phyloP scores from a whole-genome alignment of 768 basidiomycete genomes.

The Chalciporus pseudorubinellus region DNA sequence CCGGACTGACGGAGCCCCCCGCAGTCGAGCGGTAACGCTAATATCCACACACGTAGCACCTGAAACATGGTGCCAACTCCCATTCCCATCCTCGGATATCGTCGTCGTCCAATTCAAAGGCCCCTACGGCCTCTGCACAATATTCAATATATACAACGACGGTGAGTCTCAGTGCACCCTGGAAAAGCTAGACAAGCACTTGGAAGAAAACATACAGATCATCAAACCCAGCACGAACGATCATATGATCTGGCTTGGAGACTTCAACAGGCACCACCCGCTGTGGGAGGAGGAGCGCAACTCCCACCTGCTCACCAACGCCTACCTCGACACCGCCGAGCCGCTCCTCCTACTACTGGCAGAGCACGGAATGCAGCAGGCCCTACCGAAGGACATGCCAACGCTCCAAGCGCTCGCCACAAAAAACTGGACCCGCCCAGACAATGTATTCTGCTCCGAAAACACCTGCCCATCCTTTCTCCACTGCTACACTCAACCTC shows the following conservation, averaged over 20 bases:
- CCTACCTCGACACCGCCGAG: slow-evolving; percentile 1
- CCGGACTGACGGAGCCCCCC: not conserved
- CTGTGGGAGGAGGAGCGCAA: slow-evolving; percentile 28
- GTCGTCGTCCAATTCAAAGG: slow-evolving; percentile 15
- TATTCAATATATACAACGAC: slow-evolving; percentile 22
- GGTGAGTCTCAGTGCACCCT: not conserved
- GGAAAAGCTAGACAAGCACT: not conserved
- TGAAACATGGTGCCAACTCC: slow-evolving; percentile 2
- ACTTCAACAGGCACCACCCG: slow-evolving; percentile 35
- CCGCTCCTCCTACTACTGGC: slow-evolving; percentile 17
- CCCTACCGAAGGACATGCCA: slow-evolving; percentile 27
- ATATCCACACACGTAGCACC: not conserved
- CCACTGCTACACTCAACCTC: slow-evolving; percentile 22
- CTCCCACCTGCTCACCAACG: slow-evolving; percentile 21
- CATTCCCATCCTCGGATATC: slow-evolving; percentile 19
- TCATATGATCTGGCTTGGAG: slow-evolving; percentile 23
- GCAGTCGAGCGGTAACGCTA: not conserved
- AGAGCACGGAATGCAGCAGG: slow-evolving; percentile 26
- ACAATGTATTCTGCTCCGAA: slow-evolving; percentile 33
- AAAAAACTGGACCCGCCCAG: slow-evolving; percentile 32
- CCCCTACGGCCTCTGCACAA: not conserved
- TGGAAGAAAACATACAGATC: not conserved
- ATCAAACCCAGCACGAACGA: not conserved
- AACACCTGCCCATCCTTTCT: not conserved
- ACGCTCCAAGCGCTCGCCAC: slow-evolving; percentile 20